These are phyloP conservation scores for Botrytis byssoidea DNA, from an alignment of 2,329 filamentous ascomycete genomes.

Conservation along the genomic window DNA sequence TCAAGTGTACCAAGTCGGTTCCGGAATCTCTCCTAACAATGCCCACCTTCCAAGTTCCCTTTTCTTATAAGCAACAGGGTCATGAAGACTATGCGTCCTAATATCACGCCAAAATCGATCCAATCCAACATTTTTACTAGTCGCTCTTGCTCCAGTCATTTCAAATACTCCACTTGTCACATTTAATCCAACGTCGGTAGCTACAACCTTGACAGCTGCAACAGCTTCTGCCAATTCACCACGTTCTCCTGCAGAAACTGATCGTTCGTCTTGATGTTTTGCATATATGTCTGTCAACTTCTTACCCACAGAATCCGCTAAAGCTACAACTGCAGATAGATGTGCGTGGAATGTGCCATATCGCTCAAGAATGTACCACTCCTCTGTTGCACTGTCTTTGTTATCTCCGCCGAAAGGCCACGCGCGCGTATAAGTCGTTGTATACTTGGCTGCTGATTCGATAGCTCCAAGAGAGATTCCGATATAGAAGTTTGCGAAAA, in stretches of 20 bases:
- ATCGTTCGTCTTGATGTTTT: conserved; percentile 44
- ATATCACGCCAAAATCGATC: conserved; percentile 67
- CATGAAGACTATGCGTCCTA: conserved; percentile 64
- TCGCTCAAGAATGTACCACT: conserved; percentile 63
- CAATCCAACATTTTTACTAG: conserved; percentile 56
- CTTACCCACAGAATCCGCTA: conserved; percentile 55
- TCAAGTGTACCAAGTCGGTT: conserved; percentile 59
- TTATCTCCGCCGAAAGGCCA: conserved; percentile 64
- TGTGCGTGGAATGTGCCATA: conserved; percentile 65
- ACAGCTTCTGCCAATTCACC: conserved; percentile 63
- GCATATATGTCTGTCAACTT: conserved; percentile 50
- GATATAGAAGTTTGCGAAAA: conserved; percentile 66
- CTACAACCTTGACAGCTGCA: conserved; percentile 60
- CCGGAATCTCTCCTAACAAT: conserved; percentile 51
- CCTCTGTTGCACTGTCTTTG: conserved; percentile 58
- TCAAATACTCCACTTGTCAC: conserved; percentile 64
- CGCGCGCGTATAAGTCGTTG: conserved; percentile 53
- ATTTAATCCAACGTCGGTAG: conserved; percentile 57
- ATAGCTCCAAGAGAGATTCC: conserved; percentile 61
- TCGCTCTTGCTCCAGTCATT: conserved; percentile 59
- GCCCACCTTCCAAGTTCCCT: conserved; percentile 58
- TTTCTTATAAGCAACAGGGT: conserved; percentile 67
- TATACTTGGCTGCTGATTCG: conserved; percentile 55
- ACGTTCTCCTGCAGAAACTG: conserved; percentile 51
- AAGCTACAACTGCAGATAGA: conserved; percentile 56